Percentiles rank a stretch among this genome's conserved stretches.
Evolutionary conservation across 331 rosid species (phyloP).

Genomic region (Spiraea crenata): DNA sequence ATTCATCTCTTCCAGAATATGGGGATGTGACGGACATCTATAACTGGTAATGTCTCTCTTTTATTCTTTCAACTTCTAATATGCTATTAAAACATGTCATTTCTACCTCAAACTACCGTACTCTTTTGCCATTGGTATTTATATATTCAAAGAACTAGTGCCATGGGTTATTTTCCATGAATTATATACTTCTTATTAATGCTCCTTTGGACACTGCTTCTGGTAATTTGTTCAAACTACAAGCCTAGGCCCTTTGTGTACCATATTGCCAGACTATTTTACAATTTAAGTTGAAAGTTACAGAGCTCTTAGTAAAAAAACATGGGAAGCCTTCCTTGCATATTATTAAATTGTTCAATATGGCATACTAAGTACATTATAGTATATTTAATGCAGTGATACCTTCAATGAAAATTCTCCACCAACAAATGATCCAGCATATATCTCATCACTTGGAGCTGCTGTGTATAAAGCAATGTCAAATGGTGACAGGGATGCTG

Average conservation of each 20-base stretch:
- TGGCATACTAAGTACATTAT: background rate
- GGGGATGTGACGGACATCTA: slow-evolving; percentile 93
- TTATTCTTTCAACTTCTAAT: background rate
- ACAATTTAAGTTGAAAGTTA: background rate
- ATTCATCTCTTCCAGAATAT: slow-evolving; percentile 57
- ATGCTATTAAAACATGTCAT: background rate
- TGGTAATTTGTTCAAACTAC: background rate
- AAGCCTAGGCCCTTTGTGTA: background rate
- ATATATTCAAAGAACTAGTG: background rate
- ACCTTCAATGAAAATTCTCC: slow-evolving; percentile 92
- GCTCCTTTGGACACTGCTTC: background rate
- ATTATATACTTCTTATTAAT: background rate
- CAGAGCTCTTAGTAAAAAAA: background rate
- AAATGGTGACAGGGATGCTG: slow-evolving; percentile 82
- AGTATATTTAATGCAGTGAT: slow-evolving; percentile 59
- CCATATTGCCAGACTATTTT: background rate
- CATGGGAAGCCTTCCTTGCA: slow-evolving; percentile 11
- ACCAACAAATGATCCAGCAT: slow-evolving; percentile 69
- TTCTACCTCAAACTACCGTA: background rate
- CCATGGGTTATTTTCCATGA: background rate
- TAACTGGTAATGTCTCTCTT: slow-evolving; percentile 64
- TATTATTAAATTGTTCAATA: background rate
- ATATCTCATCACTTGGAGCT: slow-evolving; percentile 84
- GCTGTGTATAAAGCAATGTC: slow-evolving; percentile 90
- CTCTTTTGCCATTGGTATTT: background rate